Percentiles rank a stretch among this genome's conserved stretches.
These are phyloP conservation scores for Ampelocalamus luodianensis DNA, from an alignment of 176 grass and related monocot species.

Conservation along the genomic window DNA sequence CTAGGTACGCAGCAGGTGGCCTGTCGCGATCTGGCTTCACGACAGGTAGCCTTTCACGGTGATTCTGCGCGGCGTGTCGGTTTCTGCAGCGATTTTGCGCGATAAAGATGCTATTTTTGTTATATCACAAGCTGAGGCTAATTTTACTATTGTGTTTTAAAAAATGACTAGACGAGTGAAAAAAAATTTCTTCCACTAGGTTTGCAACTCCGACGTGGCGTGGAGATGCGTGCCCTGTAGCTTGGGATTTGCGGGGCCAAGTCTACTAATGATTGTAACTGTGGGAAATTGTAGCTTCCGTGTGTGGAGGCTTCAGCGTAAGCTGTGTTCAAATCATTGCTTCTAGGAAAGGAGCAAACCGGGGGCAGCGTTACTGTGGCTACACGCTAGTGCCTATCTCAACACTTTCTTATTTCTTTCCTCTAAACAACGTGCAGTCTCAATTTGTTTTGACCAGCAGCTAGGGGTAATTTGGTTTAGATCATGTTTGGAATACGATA, in stretches of 20 bases:
- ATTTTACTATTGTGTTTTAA: no score
- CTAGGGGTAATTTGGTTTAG: no score
- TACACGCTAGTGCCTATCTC: conserved; percentile 3
- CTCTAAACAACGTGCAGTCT: not conserved
- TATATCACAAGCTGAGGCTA: no score
- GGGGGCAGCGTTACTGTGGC: conserved; percentile 22
- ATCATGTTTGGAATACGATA: no score
- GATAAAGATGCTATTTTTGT: no score
- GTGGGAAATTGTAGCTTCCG: conserved; percentile 14
- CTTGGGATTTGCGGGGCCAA: conserved; percentile 30
- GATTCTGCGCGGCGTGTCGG: no score
- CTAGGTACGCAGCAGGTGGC: no score
- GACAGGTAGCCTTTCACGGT: no score
- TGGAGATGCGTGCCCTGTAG: conserved; percentile 40
- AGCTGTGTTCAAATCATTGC: conserved; percentile 35
- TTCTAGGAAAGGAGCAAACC: conserved; percentile 32
- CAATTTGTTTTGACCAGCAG: no score
- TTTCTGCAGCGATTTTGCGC: no score
- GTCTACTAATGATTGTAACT: conserved; percentile 18
- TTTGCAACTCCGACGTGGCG: conserved; percentile 11
- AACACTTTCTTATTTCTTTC: not conserved
- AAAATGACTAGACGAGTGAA: no score
- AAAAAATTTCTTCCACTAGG: not conserved
- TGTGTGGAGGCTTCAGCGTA: conserved; percentile 5
- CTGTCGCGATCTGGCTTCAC: no score